Percentiles rank a stretch among this genome's conserved stretches.
Conservation (phyloP, 345 rosid genomes). For the Syzygium grande region DNA sequence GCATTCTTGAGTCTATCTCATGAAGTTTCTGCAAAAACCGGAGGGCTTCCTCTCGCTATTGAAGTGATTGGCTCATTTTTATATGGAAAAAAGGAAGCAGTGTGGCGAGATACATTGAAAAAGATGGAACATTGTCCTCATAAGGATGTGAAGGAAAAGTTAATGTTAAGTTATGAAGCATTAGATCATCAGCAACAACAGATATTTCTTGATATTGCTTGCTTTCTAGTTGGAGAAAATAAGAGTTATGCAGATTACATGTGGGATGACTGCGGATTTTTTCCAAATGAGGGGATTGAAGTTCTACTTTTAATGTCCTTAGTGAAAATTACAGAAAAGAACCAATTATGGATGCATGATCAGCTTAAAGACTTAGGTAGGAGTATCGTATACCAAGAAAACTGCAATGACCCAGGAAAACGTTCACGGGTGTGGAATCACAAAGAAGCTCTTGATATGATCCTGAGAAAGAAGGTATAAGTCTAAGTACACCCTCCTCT, state of each 20-base stretch:
- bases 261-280: not conserved
- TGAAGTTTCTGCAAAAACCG: not conserved
- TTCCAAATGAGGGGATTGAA: not conserved
- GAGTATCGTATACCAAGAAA: not conserved
- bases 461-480: not conserved
- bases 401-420: not conserved
- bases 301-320: not conserved
- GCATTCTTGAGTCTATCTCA: not conserved
- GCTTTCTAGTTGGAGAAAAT: not conserved
- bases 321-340: not conserved
- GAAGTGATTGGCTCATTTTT: not conserved
- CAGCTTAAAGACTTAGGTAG: not conserved
- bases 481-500: too few relatives aligned
- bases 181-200: not conserved
- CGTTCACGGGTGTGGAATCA: not conserved
- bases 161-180: not conserved
- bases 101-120: not conserved
- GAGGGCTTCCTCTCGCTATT: not conserved
- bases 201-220: not conserved
- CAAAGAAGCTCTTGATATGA: not conserved
- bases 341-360: not conserved
- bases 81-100: rapidly evolving
- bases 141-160: not conserved
- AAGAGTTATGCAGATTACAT: not conserved
- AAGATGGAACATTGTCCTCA: not conserved